Base-by-base conservation (phyloP, 192 early-diverging fungal species). In the Kickxella alabastrina region DNA sequence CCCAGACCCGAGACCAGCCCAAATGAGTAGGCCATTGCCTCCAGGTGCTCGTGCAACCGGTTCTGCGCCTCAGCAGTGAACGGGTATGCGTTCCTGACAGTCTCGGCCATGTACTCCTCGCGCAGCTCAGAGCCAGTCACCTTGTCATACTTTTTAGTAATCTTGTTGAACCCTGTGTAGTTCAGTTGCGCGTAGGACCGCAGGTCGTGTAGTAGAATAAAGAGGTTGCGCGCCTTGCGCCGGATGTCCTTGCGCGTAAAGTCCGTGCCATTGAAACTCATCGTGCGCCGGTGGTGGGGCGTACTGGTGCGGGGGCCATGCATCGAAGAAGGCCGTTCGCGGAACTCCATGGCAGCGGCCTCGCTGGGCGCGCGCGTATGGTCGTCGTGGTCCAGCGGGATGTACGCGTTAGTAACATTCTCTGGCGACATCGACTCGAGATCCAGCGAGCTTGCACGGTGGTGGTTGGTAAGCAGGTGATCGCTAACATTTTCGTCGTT, bases 141-240 rank as follows among this genome's bases (percentile, higher is more conserved):
- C 67, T 97, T 97, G 72, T 97, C 95, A 59, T 87, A 98, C 78
- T 98, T 98, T 79, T 98, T 98, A 15, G 94, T 68, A 59, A 95
- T 92, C 65, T 98, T 98, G 74, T 80, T 75, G 68, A 95, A 98
- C 14, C 91, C 95, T 0, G 91, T 95, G 53, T 83, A 73, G 80
- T 98, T 95, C 41, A 95, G 81, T 32, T 88, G 84, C 15, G 87
- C 87, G 60, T 87, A 98, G 2, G 90, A 87, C 27, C 90, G 87
- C 10, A 98, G 77, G 52, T 95, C 92, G 22, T 83, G 85, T 0
- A 95, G 75, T 42, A 85, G 57, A 29, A 93, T 88, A 65, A 89
- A 98, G 36, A 93, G 70, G 45, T 92, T 83, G 36, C 87, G 80
- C 0, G 82, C 71, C 37, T 65, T 58, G 36, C 71, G 53, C n/a